These are phyloP conservation scores for Monilinia polystroma DNA, from an alignment of 2,329 filamentous ascomycete species.

Conservation along the genomic window DNA sequence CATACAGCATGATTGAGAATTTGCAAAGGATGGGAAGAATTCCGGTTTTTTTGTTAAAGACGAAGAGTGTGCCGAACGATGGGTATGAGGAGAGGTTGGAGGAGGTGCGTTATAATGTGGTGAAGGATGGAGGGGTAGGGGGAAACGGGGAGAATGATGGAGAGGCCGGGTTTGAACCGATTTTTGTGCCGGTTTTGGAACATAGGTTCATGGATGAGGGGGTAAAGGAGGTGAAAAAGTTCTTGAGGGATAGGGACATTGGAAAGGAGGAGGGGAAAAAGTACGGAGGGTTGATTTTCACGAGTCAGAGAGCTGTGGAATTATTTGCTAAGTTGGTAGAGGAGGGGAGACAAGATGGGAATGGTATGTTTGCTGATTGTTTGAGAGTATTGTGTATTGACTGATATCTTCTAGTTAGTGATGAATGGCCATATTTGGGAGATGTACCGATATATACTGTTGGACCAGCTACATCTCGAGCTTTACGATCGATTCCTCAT, in stretches of 20 bases:
- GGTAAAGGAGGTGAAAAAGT: conserved; percentile 51
- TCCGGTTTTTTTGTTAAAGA: conserved; percentile 74
- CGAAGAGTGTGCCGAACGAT: conserved; percentile 68
- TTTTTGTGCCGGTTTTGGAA: conserved; percentile 75
- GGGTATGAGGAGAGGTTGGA: conserved; percentile 69
- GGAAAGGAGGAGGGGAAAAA: conserved; percentile 40
- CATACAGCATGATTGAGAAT: background rate
- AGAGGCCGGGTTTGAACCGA: conserved; percentile 53
- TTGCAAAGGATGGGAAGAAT: conserved; percentile 31
- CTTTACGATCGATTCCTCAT: conserved; percentile 58
- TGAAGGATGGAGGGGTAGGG: conserved; percentile 31
- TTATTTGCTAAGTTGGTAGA: conserved; percentile 66
- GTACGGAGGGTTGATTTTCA: conserved; percentile 81
- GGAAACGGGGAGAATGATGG: conserved; percentile 29
- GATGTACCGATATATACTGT: conserved; percentile 71
- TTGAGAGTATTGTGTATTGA: background rate
- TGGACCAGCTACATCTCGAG: conserved; percentile 75
- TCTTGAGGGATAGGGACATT: conserved; percentile 50
- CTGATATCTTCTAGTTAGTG: conserved; percentile 26
- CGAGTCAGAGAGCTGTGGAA: conserved; percentile 80
- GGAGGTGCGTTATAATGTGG: conserved; percentile 34
- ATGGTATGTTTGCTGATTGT: conserved; percentile 26
- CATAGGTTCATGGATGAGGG: conserved; percentile 65
- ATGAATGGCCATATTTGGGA: conserved; percentile 53
- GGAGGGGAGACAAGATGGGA: conserved; percentile 40